Evolutionary conservation across 192 early-diverging fungal genomes (phyloP).

Genomic region (Tieghemiomyces parasiticus): DNA sequence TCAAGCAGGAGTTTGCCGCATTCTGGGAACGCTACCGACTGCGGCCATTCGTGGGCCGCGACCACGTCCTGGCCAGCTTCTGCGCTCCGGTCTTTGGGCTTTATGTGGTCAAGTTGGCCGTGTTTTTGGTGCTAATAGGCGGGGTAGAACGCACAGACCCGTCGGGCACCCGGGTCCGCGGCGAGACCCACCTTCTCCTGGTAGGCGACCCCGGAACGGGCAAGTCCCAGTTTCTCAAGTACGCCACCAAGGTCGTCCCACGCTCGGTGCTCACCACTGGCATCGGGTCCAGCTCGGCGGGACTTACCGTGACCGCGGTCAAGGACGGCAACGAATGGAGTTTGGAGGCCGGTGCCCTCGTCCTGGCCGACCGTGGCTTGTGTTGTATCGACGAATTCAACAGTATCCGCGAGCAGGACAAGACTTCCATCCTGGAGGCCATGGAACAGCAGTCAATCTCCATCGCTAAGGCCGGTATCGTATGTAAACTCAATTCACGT

Average conservation of each 20-base stretch:
- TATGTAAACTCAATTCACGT: conserved; percentile 62
- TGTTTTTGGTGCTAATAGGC: conserved; percentile 51
- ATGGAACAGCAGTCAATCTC: conserved; percentile 79
- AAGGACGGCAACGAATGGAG: conserved; percentile 64
- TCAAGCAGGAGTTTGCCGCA: conserved; percentile 29
- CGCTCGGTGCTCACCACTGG: conserved; percentile 62
- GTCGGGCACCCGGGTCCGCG: conserved; percentile 45
- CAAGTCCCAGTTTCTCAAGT: conserved; percentile 69
- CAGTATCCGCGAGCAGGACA: conserved; percentile 52
- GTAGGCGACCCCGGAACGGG: conserved; percentile 68
- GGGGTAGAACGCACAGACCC: conserved; percentile 41
- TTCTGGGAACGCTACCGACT: conserved; percentile 35
- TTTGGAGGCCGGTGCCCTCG: conserved; percentile 66
- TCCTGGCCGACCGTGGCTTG: conserved; percentile 58
- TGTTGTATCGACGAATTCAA: conserved; percentile 82
- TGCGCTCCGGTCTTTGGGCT: conserved; percentile 58
- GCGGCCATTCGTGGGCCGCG: conserved; percentile 22
- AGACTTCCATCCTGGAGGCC: conserved; percentile 60
- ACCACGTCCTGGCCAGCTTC: conserved; percentile 40
- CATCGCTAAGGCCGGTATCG: conserved; percentile 63
- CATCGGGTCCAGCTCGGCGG: conserved; percentile 56
- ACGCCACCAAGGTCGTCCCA: conserved; percentile 43
- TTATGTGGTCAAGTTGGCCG: conserved; percentile 51
- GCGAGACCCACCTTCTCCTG: conserved; percentile 55
- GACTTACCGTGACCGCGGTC: conserved; percentile 59